A percentile compares a stretch with the other conserved stretches of the same genome.
phyloP scores from a whole-genome alignment of 805 yeast genomes.

The Metschnikowia dekortorum region DNA sequence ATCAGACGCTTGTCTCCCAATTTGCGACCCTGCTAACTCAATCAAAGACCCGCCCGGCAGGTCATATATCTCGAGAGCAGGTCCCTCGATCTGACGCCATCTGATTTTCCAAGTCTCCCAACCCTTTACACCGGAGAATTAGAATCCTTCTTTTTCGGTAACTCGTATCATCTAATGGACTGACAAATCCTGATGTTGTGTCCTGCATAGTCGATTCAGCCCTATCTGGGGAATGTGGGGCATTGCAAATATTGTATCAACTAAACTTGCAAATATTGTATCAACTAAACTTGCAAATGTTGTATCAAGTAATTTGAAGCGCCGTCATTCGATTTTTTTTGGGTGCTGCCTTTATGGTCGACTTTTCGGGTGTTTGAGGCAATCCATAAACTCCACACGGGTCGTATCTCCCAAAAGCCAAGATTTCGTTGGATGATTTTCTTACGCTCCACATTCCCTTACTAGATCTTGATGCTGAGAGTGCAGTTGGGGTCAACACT shows the following conservation, averaged over 20 bases:
- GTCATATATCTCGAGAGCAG: slow-evolving; percentile 54
- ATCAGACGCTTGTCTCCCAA: slow-evolving; percentile 48
- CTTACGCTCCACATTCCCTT: slow-evolving; percentile 73
- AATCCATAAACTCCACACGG: slow-evolving; percentile 47
- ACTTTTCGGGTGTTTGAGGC: slow-evolving; percentile 62
- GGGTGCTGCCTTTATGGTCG: slow-evolving; percentile 61
- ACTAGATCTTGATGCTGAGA: slow-evolving; percentile 52
- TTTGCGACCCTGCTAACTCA: slow-evolving; percentile 53
- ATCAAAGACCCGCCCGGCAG: slow-evolving; percentile 48
- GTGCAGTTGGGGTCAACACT: slow-evolving; percentile 59
- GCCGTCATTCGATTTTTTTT: slow-evolving; percentile 55
- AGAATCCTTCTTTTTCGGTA: slow-evolving; percentile 57
- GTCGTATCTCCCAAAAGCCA: slow-evolving; percentile 61
- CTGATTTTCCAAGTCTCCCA: slow-evolving; percentile 66
- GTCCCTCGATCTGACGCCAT: slow-evolving; percentile 64
- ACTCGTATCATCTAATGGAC: slow-evolving; percentile 55
- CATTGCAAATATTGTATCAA: slow-evolving; percentile 49
- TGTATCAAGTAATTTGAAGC: slow-evolving; percentile 48
- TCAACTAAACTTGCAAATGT: slow-evolving; percentile 40
- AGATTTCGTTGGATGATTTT: slow-evolving; percentile 58
- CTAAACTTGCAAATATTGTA: no score
- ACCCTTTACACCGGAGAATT: slow-evolving; percentile 59
- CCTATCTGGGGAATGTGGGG: slow-evolving; percentile 56
- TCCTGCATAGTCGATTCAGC: slow-evolving; percentile 51
- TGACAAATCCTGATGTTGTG: slow-evolving; percentile 62